phyloP scores from a whole-genome alignment of 108 stramenopile genomes.

The Pseudonitzschia multistriata region DNA sequence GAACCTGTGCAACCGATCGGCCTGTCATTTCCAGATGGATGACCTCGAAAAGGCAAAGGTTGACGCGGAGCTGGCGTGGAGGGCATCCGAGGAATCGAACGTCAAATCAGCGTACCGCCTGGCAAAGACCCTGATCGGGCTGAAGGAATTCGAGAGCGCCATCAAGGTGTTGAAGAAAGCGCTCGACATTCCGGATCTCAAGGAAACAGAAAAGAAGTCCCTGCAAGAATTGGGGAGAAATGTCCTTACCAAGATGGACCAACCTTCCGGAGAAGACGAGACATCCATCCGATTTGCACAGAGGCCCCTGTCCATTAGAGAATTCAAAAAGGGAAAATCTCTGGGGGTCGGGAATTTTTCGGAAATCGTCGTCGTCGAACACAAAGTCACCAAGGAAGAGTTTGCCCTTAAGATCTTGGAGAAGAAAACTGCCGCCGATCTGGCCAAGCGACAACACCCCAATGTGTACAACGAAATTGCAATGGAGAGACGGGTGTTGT shows the following conservation, averaged over 20 bases:
- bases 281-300: slow-evolving; percentile 59
- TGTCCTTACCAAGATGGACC: slow-evolving; percentile 6
- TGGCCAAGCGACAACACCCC: slow-evolving; percentile 91
- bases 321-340: slow-evolving; percentile 63
- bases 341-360: slow-evolving; percentile 90
- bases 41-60: slow-evolving; percentile 50
- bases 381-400: slow-evolving; percentile 77
- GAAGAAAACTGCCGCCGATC: slow-evolving; percentile 84
- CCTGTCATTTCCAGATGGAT: slow-evolving; percentile 68
- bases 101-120: slow-evolving; percentile 76
- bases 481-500: slow-evolving; percentile 92
- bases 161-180: slow-evolving; percentile 31
- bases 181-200: slow-evolving; percentile 7
- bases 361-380: slow-evolving; percentile 70
- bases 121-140: slow-evolving; percentile 65
- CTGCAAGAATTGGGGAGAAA: slow-evolving; percentile 50
- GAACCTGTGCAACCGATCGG: slow-evolving; percentile 78
- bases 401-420: slow-evolving; percentile 97
- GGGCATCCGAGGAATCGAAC: slow-evolving; percentile 30
- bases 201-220: slow-evolving; percentile 37
- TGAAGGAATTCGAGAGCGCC: slow-evolving; percentile 44
- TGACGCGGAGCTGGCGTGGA: slow-evolving; percentile 64
- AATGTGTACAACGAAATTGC: slow-evolving; percentile 93
- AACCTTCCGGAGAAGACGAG: slow-evolving; percentile 21
- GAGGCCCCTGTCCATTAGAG: slow-evolving; percentile 65